Base-by-base conservation (phyloP, 2,329 filamentous ascomycete genomes). In the Bipolaris gigantea region DNA sequence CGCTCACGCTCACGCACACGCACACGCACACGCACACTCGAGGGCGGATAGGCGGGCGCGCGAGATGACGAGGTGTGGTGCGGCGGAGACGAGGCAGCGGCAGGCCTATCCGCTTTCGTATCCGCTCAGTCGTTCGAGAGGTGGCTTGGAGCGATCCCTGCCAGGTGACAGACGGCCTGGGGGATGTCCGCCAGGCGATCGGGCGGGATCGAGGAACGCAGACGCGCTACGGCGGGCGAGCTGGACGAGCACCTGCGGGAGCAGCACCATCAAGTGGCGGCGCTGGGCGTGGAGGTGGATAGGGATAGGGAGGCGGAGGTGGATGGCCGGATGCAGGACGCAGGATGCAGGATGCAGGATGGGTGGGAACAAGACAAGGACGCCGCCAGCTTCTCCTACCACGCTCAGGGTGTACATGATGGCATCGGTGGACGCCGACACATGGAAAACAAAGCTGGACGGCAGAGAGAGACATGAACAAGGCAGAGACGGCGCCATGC, bases 101-200 rank as follows among this genome's bases (percentile, higher is more conserved):
- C 48, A 57, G 59, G 57, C 59, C 56, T 55, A 52, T 60, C 56
- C 59, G 48, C 57, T 50, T 55, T 55, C 39, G 60, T 57, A 49
- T 62, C 62, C 60, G 55, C 56, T 49, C 56, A 59, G 58, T 66
- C 59, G 65, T 63, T 64, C 58, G 53, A 63, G 59, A 57, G 59
- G 65, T 70, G 67, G 69, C 69, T 67, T 64, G 61, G 49, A 49
- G 46, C 42, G 25, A 62, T 63, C 66, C 65, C 61, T 68, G 65
- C 60, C 50, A 47, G 40, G 39, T 41, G 36, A 48, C 50, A 51
- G 48, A 45, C 36, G 40, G 32, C 48, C 52, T 51, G 52, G 55
- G 51, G 45, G 57, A 30, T 34, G 23, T 38, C 41, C 39, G 40
- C 19, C 34, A 18, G 45, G 36, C 38, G 44, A 53, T 52, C 42